Base-by-base conservation (phyloP, 2,329 filamentous ascomycete species). In the Blastomyces gilchristii region DNA sequence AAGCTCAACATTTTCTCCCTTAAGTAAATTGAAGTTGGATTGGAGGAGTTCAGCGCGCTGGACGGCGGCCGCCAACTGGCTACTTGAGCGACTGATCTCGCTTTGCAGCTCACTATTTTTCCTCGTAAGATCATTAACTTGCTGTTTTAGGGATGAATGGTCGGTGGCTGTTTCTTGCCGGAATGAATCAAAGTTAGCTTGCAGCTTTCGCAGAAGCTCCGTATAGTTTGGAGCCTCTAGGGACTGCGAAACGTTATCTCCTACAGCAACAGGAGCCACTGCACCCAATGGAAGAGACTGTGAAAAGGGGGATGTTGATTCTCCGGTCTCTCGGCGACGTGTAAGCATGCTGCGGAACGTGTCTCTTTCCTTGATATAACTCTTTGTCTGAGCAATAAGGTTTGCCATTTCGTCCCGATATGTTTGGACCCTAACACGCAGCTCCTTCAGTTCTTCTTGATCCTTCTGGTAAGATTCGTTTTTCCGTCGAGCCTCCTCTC, bases 311-410 rank as follows among this genome's bases (percentile, higher is more conserved):
- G 87, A 87, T 18, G 83, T 82, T 52, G 88, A 79, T 14, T 73
- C 83, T 72, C 71, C 83, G 73, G 77, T 86, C 75, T 85, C 83
- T 22, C 85, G 85, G 63, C 86, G 83, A 66, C 94, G 89, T 68
- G 93, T 89, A 39, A 97, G 83, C 80, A 97, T 92, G 61, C 92
- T 91, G 28, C 93, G 87, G 86, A 97, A 97, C 85, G 97, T 97
- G 73, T 99, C 93, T 66, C 94, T 87, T 77, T 99, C 94, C 70
- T 91, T 90, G 73, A 94, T 91, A 74, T 96, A 96, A 74, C 90
- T 96, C 78, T 96, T 90, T 67, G 91, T 89, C 63, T 92, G 90
- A 39, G 88, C 86, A 53, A 88, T 85, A 67, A 96, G 87, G 14
- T 89, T 89, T 68, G 87, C 85, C 61, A 96, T 85, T 72, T 97